phyloP scores from a whole-genome alignment of 2,329 filamentous ascomycete species.

The Fusarium chaquense region DNA sequence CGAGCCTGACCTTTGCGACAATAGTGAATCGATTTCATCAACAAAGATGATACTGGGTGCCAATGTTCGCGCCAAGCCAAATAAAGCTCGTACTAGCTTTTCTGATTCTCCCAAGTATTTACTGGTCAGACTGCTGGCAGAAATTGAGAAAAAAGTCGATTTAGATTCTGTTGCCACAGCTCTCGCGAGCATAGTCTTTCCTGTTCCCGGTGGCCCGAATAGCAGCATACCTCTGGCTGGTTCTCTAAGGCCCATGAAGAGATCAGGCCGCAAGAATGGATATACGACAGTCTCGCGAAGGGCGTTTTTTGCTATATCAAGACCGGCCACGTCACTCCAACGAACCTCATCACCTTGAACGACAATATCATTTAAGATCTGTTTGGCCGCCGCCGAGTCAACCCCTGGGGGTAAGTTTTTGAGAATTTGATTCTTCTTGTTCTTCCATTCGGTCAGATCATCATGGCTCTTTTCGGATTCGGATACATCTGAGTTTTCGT shows the following conservation, averaged over 20 bases:
- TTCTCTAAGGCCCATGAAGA: constrained; percentile 95
- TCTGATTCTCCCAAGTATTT: constrained; percentile 98
- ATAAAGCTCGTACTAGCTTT: constrained; percentile 93
- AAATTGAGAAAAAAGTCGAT: constrained; percentile 97
- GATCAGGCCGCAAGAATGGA: constrained; percentile 91
- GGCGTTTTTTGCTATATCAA: constrained; percentile 90
- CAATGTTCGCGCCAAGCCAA: constrained; percentile 86
- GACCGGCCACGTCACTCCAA: constrained; percentile 92
- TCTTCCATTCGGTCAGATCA: constrained; percentile 68
- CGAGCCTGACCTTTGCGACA: constrained; percentile 84
- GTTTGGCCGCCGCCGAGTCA: constrained; percentile 84
- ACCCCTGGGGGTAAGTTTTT: constrained; percentile 85
- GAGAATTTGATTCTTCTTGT: constrained; percentile 73
- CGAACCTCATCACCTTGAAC: constrained; percentile 94
- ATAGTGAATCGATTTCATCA: constrained; percentile 94
- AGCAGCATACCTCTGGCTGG: constrained; percentile 95
- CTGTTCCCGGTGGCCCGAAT: constrained; percentile 96
- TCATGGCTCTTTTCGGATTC: constrained; percentile 55
- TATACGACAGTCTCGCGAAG: constrained; percentile 97
- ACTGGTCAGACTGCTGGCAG: constrained; percentile 90
- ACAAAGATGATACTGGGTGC: constrained; percentile 98
- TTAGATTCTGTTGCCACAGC: constrained; percentile 92
- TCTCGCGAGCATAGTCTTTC: constrained; percentile 97
- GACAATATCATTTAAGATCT: constrained; percentile 96
- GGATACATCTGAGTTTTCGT: constrained; percentile 59